A percentile compares a stretch with the other conserved stretches of the same genome.
Conservation (phyloP, 768 basidiomycete genomes). For the Stropharia rugosoannulata region DNA sequence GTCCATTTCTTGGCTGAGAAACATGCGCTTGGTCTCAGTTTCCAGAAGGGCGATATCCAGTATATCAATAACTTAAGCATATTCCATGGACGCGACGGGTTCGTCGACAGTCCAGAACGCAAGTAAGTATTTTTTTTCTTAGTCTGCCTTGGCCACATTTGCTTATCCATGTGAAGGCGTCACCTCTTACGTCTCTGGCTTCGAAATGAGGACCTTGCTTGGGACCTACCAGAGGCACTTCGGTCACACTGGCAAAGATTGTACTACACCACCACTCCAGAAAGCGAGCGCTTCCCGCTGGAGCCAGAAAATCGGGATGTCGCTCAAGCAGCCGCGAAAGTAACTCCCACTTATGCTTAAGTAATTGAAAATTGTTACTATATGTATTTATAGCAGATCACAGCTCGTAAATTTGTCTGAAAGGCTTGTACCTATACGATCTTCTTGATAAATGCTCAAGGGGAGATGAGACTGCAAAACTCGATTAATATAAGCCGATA, state of each 20-base stretch:
- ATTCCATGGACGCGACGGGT: conserved; percentile 45
- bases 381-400: no score
- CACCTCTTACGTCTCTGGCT: conserved; percentile 39
- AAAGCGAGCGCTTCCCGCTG: conserved; percentile 34
- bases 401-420: no score
- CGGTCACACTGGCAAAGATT: conserved; percentile 30
- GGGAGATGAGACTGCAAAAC: no score
- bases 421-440: no score
- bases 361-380: neutral
- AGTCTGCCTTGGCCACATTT: neutral
- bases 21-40: conserved; percentile 40
- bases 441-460: no score
- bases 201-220: conserved; percentile 36
- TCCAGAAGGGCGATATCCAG: conserved; percentile 49
- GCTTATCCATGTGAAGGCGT: conserved; percentile 19
- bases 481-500: no score
- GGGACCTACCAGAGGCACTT: conserved; percentile 32
- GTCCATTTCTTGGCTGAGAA: conserved; percentile 45
- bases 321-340: neutral
- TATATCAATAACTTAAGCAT: conserved; percentile 47
- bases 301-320: conserved; percentile 29
- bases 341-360: neutral
- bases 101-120: conserved; percentile 34
- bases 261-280: conserved; percentile 30
- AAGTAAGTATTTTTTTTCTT: conserved; percentile 30